Evolutionary conservation across 1,139 yeast genomes (phyloP).

Genomic region (Sugiyamaella novakii): DNA sequence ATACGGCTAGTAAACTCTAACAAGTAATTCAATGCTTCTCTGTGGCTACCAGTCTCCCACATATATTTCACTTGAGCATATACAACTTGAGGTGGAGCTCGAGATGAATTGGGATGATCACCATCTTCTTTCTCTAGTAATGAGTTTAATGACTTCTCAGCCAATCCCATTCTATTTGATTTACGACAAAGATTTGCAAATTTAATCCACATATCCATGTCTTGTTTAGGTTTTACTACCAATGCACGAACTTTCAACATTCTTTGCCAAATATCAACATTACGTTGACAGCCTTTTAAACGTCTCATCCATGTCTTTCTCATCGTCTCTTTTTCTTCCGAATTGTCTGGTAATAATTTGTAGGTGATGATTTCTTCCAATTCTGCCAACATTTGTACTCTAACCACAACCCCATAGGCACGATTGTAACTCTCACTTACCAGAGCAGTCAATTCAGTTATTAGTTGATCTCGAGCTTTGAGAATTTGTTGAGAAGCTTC

Average conservation of each 20-base stretch:
- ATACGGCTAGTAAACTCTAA: constrained; percentile 88
- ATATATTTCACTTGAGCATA: constrained; percentile 94
- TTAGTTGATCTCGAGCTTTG: constrained; percentile 83
- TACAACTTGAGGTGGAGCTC: constrained; percentile 94
- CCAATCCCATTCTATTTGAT: constrained; percentile 87
- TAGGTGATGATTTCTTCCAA: constrained; percentile 91
- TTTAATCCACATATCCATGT: constrained; percentile 97
- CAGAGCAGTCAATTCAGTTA: constrained; percentile 90
- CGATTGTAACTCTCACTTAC: constrained; percentile 96
- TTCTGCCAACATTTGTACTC: constrained; percentile 97
- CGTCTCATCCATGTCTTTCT: constrained; percentile 94
- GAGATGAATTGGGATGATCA: constrained; percentile 59
- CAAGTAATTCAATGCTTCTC: constrained; percentile 82
- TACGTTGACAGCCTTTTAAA: constrained; percentile 88
- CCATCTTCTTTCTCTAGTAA: constrained; percentile 57
- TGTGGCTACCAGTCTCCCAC: constrained; percentile 94
- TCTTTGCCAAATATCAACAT: constrained; percentile 98
- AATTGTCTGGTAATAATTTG: constrained; percentile 76
- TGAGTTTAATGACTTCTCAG: constrained; percentile 85
- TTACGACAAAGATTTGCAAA: constrained; percentile 95
- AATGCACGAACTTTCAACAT: constrained; percentile 90
- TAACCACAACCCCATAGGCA: constrained; percentile 94
- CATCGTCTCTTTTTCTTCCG: constrained; percentile 71
- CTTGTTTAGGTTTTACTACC: constrained; percentile 93
- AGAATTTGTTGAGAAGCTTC: constrained; percentile 79